Conservation (phyloP, 2,329 filamentous ascomycete genomes). For the Neonectria faginata region DNA sequence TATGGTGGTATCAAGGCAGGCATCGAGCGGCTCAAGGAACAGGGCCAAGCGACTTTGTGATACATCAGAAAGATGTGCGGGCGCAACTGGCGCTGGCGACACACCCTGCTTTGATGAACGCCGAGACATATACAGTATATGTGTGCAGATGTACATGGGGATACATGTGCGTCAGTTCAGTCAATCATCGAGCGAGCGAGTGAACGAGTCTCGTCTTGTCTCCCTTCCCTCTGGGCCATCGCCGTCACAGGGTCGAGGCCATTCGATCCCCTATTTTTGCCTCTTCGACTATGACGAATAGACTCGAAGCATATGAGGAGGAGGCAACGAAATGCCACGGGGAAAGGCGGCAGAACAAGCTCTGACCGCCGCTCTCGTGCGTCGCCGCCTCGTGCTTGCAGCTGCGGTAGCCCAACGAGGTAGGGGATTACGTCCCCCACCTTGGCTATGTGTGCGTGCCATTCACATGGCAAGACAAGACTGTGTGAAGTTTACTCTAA, state of each 20-base stretch:
- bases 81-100: not conserved
- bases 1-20: constrained; percentile 16
- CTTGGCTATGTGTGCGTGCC: constrained; percentile 7
- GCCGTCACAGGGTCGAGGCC: not conserved
- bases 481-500: no score
- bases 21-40: constrained; percentile 15
- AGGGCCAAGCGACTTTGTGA: constrained; percentile 18
- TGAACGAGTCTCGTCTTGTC: not conserved
- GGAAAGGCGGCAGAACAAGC: constrained; percentile 1
- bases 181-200: not conserved
- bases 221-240: not conserved
- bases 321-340: not conserved
- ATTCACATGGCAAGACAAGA: constrained; percentile 27
- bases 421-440: not conserved
- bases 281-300: not conserved
- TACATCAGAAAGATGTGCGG: not conserved
- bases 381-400: not conserved
- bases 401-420: not conserved
- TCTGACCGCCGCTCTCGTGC: constrained; percentile 5
- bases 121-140: not conserved
- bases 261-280: not conserved
- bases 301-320: not conserved
- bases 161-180: not conserved
- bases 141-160: not conserved
- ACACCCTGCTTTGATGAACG: not conserved